phyloP scores from a whole-genome alignment of 1,139 yeast species.

The Suhomyces chickasaworum region DNA sequence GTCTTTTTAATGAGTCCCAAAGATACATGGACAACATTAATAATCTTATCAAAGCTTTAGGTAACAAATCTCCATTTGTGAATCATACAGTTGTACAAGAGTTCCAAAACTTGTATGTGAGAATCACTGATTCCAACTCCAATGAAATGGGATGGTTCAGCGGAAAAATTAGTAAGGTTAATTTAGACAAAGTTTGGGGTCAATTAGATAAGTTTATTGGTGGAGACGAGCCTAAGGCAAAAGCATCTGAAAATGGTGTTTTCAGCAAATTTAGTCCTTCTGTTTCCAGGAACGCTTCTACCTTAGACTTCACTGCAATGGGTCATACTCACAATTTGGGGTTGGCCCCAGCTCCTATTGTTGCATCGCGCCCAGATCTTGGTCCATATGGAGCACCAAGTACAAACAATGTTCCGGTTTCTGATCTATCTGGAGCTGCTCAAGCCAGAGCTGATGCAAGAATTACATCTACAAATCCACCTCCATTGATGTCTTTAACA shows the following conservation, averaged over 20 bases:
- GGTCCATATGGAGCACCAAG: constrained; percentile 1
- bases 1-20: constrained; percentile 57
- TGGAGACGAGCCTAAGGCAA: constrained; percentile 65
- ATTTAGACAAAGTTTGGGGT: constrained; percentile 84
- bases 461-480: constrained; percentile 6
- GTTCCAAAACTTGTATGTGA: constrained; percentile 42
- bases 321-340: constrained; percentile 1
- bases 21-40: constrained; percentile 58
- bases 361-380: neutral
- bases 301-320: constrained; percentile 40
- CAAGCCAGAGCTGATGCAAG: constrained; percentile 17
- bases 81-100: constrained; percentile 39
- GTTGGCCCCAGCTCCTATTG: neutral
- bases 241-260: constrained; percentile 52
- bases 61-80: constrained; percentile 42
- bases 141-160: constrained; percentile 61
- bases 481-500: constrained; percentile 19
- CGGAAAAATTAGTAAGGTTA: constrained; percentile 68
- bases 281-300: constrained; percentile 56
- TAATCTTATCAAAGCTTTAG: constrained; percentile 40
- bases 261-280: constrained; percentile 76
- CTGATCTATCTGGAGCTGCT: constrained; percentile 14
- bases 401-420: neutral
- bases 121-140: constrained; percentile 47
- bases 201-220: constrained; percentile 88